These are phyloP conservation scores for Bimuria novae-zelandiae DNA, from an alignment of 2,329 filamentous ascomycete species.

Conservation along the genomic window DNA sequence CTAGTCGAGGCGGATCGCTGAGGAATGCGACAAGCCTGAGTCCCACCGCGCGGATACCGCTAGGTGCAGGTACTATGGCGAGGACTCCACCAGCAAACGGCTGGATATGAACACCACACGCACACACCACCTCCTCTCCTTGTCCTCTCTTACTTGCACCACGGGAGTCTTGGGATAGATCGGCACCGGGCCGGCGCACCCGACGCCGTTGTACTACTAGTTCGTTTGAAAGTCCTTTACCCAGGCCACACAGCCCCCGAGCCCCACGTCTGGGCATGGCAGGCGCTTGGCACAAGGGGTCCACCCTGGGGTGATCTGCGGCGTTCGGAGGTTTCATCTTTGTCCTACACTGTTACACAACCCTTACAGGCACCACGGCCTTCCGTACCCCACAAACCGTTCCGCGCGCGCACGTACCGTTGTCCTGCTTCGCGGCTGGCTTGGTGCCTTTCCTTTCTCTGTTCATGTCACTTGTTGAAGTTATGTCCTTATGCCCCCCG, in stretches of 20 bases:
- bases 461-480: not conserved
- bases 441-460: not conserved
- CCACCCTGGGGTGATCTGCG: too few relatives aligned
- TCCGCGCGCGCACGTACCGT: not conserved
- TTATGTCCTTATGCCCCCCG: conserved; percentile 6
- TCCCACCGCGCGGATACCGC: conserved; percentile 39
- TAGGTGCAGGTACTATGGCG: conserved; percentile 45
- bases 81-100: conserved; percentile 39
- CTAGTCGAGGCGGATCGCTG: conserved; percentile 19
- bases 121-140: not conserved
- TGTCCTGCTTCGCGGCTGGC: not conserved
- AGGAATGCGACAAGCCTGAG: conserved; percentile 23
- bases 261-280: conserved; percentile 4
- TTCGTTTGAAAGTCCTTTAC: conserved; percentile 1
- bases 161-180: conserved; percentile 22
- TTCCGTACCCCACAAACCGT: not conserved
- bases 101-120: conserved; percentile 34
- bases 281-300: too few relatives aligned
- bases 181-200: conserved; percentile 11
- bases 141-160: not conserved
- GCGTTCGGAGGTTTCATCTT: conserved; percentile 24
- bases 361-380: not conserved
- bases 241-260: not conserved
- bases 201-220: conserved; percentile 29
- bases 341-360: conserved; percentile 6